A percentile compares a stretch with the other conserved stretches of the same genome.
Evolutionary conservation across 148 eudicot species (phyloP).

Genomic region (Spergularia marina): DNA sequence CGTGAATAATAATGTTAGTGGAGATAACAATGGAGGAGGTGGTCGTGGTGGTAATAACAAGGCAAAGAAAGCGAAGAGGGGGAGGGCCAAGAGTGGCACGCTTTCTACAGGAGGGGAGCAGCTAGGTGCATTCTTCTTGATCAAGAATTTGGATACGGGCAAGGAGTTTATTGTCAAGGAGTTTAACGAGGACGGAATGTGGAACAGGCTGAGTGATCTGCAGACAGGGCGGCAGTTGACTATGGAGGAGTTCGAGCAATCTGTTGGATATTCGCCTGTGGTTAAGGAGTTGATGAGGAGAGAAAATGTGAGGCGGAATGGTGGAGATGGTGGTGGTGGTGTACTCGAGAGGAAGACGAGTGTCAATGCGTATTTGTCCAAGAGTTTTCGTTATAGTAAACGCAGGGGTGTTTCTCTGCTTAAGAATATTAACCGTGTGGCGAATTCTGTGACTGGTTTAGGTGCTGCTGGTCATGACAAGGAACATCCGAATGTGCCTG

Average conservation of each 20-base stretch:
- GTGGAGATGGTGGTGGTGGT: constrained; percentile 9
- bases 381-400: constrained; percentile 70
- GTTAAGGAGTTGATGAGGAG: constrained; percentile 89
- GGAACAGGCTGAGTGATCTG: constrained; percentile 79
- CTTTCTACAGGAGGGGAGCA: constrained; percentile 23
- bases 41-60: neutral
- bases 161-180: constrained; percentile 92
- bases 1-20: neutral
- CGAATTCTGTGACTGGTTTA: constrained; percentile 50
- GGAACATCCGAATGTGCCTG: constrained; percentile 12
- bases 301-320: constrained; percentile 29
- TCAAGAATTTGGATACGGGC: constrained; percentile 88
- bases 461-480: constrained; percentile 35
- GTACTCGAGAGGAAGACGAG: constrained; percentile 37
- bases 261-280: constrained; percentile 80
- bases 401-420: constrained; percentile 53
- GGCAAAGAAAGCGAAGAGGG: neutral
- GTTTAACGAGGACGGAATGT: constrained; percentile 74
- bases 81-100: constrained; percentile 9
- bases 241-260: constrained; percentile 90
- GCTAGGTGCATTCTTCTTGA: constrained; percentile 62
- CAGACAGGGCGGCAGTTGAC: constrained; percentile 86
- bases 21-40: neutral
- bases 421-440: constrained; percentile 69
- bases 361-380: constrained; percentile 46